Conservation (phyloP, 23 red algal species). For the Cyanidium caldarium region DNA sequence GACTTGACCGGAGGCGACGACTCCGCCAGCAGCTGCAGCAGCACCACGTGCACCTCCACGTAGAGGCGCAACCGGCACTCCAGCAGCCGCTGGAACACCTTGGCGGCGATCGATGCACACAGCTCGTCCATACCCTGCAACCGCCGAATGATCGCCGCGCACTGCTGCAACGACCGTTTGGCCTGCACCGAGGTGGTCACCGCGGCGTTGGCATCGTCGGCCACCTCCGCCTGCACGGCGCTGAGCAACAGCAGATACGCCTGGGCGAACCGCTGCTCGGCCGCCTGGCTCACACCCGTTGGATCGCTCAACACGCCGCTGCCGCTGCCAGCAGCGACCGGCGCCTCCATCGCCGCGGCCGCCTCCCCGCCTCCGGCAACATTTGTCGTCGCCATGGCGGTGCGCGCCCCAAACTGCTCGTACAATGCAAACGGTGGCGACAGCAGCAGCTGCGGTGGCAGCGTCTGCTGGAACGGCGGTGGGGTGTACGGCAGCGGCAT, state of each 20-base stretch:
- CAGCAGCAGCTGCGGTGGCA: neutral
- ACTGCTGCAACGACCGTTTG: neutral
- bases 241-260: neutral
- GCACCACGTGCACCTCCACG: constrained; percentile 53
- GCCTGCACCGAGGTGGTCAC: neutral
- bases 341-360: no score
- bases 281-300: neutral
- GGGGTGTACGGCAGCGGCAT: neutral
- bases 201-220: neutral
- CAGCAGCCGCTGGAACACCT: constrained; percentile 55
- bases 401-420: neutral
- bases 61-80: constrained; percentile 53
- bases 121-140: neutral
- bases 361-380: no score
- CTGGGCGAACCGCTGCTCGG: neutral
- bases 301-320: neutral
- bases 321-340: no score
- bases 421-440: neutral
- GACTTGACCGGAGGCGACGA: constrained; percentile 31
- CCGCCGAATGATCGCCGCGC: neutral
- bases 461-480: neutral
- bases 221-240: neutral
- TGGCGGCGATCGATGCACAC: constrained; percentile 33
- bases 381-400: no score
- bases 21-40: constrained; percentile 44